A percentile compares a stretch with the other conserved stretches of the same genome.
Evolutionary conservation across 352 stramenopile genomes (phyloP).

Genomic region (Phytopythium vexans): DNA sequence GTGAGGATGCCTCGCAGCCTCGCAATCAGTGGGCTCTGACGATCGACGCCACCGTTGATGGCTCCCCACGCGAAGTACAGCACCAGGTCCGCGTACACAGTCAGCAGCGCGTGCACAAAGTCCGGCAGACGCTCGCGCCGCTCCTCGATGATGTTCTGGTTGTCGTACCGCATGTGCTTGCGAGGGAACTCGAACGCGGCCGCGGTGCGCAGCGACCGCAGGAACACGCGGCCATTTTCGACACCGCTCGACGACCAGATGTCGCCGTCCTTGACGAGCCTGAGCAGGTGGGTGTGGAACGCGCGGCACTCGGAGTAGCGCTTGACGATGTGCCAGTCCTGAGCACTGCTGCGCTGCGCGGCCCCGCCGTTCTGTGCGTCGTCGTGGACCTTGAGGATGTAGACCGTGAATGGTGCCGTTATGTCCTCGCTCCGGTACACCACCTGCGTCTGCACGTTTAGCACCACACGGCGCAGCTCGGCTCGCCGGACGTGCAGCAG

Average conservation of each 20-base stretch:
- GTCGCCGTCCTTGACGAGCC: not conserved
- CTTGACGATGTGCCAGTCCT: conserved; percentile 22
- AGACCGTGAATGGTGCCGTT: conserved; percentile 23
- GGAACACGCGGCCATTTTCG: conserved; percentile 6
- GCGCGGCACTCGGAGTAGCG: conserved; percentile 22
- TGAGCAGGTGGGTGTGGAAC: conserved; percentile 13
- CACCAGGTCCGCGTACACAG: conserved; percentile 21
- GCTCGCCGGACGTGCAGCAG: conserved; percentile 16
- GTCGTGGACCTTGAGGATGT: conserved; percentile 20
- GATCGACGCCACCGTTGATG: conserved; percentile 8
- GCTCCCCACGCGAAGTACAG: conserved; percentile 13
- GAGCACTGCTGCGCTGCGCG: conserved; percentile 1
- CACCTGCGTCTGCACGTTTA: conserved; percentile 14
- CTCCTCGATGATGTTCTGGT: conserved; percentile 17
- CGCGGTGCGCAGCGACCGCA: conserved; percentile 9
- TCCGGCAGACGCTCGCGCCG: conserved; percentile 15
- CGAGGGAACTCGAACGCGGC: conserved; percentile 16
- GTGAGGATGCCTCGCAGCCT: conserved; percentile 16
- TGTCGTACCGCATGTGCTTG: conserved; percentile 29
- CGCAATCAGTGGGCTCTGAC: too few relatives aligned
- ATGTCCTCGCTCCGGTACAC: conserved; percentile 20
- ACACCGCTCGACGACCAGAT: not conserved
- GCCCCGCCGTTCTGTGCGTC: not conserved
- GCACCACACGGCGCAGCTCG: conserved; percentile 14
- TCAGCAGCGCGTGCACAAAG: conserved; percentile 15